phyloP scores from a whole-genome alignment of 352 stramenopile genomes.

The Phytophthora pisi region DNA sequence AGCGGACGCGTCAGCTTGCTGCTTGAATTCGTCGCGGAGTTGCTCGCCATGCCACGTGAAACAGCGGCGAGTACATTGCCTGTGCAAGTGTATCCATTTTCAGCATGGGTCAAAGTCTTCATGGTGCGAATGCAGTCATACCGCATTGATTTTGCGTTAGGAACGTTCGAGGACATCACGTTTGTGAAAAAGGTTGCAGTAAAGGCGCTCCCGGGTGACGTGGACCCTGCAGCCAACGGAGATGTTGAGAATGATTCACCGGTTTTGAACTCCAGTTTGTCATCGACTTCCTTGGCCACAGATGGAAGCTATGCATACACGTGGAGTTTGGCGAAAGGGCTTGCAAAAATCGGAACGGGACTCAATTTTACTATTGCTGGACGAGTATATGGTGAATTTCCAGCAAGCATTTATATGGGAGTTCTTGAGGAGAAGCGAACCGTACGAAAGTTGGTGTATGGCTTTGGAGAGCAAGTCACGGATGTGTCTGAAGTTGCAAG shows the following conservation, averaged over 20 bases:
- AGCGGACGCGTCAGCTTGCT: slow-evolving; percentile 57
- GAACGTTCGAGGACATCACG: slow-evolving; percentile 47
- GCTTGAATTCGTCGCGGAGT: slow-evolving; percentile 52
- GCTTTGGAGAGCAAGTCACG: slow-evolving; percentile 34
- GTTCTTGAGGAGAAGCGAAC: slow-evolving; percentile 26
- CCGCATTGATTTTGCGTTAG: slow-evolving; percentile 57
- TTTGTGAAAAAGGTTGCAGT: slow-evolving; percentile 56
- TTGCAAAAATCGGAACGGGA: slow-evolving; percentile 75
- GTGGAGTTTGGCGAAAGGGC: slow-evolving; percentile 49
- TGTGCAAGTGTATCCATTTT: slow-evolving; percentile 40
- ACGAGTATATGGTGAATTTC: slow-evolving; percentile 58
- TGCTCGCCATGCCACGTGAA: slow-evolving; percentile 27
- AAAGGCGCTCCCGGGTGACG: slow-evolving; percentile 42
- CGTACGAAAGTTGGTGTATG: slow-evolving; percentile 39
- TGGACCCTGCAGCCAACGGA: neutral
- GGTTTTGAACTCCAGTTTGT: slow-evolving; percentile 1
- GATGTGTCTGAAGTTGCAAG: slow-evolving; percentile 43
- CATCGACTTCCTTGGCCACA: slow-evolving; percentile 46
- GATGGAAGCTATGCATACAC: slow-evolving; percentile 75
- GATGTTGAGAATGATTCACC: slow-evolving; percentile 4
- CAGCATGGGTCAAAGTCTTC: slow-evolving; percentile 45
- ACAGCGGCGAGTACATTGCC: neutral
- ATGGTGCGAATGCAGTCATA: slow-evolving; percentile 58
- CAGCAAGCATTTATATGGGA: slow-evolving; percentile 36
- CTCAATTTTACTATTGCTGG: slow-evolving; percentile 74